Base-by-base conservation (phyloP, 306 rosid genomes). In the Glycyrrhiza uralensis region DNA sequence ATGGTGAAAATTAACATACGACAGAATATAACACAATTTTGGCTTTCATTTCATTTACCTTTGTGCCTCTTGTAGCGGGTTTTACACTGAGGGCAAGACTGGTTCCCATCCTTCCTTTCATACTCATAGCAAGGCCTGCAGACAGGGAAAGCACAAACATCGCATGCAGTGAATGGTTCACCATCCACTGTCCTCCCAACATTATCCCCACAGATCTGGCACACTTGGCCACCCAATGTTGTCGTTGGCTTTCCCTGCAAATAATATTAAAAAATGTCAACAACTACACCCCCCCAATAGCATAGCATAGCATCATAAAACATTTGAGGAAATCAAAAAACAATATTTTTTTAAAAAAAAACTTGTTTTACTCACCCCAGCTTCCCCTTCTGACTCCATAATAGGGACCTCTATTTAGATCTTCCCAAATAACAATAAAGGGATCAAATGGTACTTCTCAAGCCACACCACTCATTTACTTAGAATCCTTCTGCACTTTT, bases 71-170 rank as follows among this genome's bases (percentile, higher is more conserved):
- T 91, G 85, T 94, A 94, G 73, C 84, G 85, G 55, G 96, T 94
- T 88, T 94, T 94, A 87, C 99, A 94, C 55, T 94, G 97, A 8
- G 97, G 99, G 71, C 99, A 94, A 51, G 88, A 89, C 76, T 85
- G 94, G 44, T 86, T 91, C 57, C 99, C 99, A 79, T 94, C 96
- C 81, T 94, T 94, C 85, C 99, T 86, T 80, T 94, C 99, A 56
- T 91, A 94, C 86, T 94, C 99, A 70, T 94, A 94, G 83, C 99
- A 94, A 3, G 92, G 95, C 79, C 97, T 72, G 72, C 99, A 94
- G 11, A 94, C 99, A 47, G 96, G 97, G 56, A 94, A 91, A 7
- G 91, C 85, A 14, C 99, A 94, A 47, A 82, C 84, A 30, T 83
- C 79, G 51, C 99, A 94, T 0, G 99, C 99, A 45, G 76, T 62